phyloP scores from a whole-genome alignment of 2,329 filamentous ascomycete genomes.

The Ophiocordyceps camponoti-leonardi region DNA sequence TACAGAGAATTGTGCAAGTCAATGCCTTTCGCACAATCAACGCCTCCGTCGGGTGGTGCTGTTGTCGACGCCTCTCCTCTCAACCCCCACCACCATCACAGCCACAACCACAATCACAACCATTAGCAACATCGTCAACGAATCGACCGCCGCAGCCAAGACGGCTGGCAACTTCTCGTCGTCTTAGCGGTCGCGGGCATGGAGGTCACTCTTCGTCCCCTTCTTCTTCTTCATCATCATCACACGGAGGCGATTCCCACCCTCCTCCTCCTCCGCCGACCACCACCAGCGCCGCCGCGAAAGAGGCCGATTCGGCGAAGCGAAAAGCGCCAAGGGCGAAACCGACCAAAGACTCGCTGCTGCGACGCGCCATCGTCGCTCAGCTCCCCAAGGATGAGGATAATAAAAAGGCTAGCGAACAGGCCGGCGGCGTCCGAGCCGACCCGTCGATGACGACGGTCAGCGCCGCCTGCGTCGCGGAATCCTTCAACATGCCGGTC shows the following conservation, averaged over 20 bases:
- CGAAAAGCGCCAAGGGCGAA: constrained; percentile 27
- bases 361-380: constrained; percentile 73
- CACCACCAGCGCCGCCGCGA: background rate
- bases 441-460: too few relatives aligned
- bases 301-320: constrained; percentile 12
- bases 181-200: too few relatives aligned
- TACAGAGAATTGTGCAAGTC: constrained; percentile 15
- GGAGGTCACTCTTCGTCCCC: too few relatives aligned
- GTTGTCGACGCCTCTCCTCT: constrained; percentile 3
- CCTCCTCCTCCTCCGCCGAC: too few relatives aligned
- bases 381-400: constrained; percentile 34
- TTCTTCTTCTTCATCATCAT: too few relatives aligned
- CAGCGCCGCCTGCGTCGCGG: constrained; percentile 43
- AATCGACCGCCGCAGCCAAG: too few relatives aligned
- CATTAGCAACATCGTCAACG: background rate
- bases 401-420: too few relatives aligned
- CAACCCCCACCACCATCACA: too few relatives aligned
- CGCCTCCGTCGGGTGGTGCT: constrained; percentile 2
- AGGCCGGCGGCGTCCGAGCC: too few relatives aligned
- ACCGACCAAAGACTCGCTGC: constrained; percentile 53
- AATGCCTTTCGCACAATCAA: constrained; percentile 12
- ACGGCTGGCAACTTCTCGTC: too few relatives aligned
- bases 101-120: background rate
- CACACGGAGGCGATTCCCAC: too few relatives aligned
- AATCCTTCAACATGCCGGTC: constrained; percentile 46